Base-by-base conservation (phyloP, 495 filamentous ascomycete species). In the Penicillium angulare region DNA sequence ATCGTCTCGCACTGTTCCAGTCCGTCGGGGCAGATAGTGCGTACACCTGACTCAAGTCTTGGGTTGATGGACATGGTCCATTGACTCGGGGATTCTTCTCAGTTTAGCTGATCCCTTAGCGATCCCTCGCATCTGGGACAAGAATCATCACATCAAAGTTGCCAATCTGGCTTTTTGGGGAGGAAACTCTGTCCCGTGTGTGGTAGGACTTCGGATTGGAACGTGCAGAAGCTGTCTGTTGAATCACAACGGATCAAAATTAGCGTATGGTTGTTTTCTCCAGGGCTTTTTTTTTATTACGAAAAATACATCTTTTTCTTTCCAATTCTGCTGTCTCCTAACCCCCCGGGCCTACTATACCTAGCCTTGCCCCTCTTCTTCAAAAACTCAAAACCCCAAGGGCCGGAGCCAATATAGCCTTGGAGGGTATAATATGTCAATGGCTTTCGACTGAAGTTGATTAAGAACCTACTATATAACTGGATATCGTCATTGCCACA, bases 161-260 rank as follows among this genome's bases (percentile, higher is more conserved):
- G n/a, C n/a, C n/a, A n/a, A n/a, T n/a, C n/a, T n/a, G 13, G 27
- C 27, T 31, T 29, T 31, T 31, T 23, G 20, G 20, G 12, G 12
- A 5, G 16, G 38, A 41, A 26, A 41, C 38, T 23, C 10, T 13
- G 38, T 41, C 9, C 38, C 38, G 50, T 53, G 58, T 52, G 31
- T 49, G 49, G 54, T 55, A 43, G 39, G 52, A 56, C 55, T 53
- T 20, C 18, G 45, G 31, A 23, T 43, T 52, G 53, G 59, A 63
- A 59, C 52, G 53, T 63, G 59, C 59, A 56, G 52, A 55, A 34
- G 33, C 47, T 54, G 42, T 23, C 44, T 32, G 40, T 47, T 46
- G 49, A 46, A 60, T 56, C 53, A 56, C 57, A 50, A 17, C 42
- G 49, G 42, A 60, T 56, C 53, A 56, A 53, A 50, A 17, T 51